phyloP scores from a whole-genome alignment of 176 grass and related monocot species.

The Ampelocalamus luodianensis region DNA sequence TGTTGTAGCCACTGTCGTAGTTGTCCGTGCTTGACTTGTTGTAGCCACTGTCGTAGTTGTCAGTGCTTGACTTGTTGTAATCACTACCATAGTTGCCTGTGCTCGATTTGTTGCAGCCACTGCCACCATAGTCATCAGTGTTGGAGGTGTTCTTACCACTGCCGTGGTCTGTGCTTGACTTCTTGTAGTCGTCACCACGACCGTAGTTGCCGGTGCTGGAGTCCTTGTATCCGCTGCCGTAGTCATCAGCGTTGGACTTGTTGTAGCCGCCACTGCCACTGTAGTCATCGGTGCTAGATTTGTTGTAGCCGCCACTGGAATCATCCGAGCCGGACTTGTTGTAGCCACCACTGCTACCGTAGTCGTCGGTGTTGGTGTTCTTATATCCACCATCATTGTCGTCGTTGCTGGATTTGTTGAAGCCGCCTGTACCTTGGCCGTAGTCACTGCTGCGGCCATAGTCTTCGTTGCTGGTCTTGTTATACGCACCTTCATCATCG shows the following conservation, averaged over 20 bases:
- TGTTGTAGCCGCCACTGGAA: background rate
- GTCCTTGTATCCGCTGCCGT: background rate
- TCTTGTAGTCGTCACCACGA: background rate
- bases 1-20: background rate
- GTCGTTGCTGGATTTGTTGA: conserved; percentile 21
- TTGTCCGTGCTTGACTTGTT: background rate
- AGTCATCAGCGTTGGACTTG: background rate
- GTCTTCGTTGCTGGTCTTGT: background rate
- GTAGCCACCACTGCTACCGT: background rate
- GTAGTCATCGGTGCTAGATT: background rate
- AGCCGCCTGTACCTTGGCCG: background rate
- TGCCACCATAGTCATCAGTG: background rate
- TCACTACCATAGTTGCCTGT: background rate
- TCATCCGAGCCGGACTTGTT: background rate
- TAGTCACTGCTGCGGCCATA: background rate
- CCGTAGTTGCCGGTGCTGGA: background rate
- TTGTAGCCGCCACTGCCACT: background rate
- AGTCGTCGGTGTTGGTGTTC: background rate
- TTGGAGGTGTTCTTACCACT: conserved; percentile 11
- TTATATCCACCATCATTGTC: background rate
- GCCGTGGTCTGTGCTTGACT: background rate
- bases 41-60: background rate
- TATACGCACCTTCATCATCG: background rate
- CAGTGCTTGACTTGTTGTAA: background rate
- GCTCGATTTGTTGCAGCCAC: background rate